phyloP scores from a whole-genome alignment of 305 asterid species.

The Ajuga reptans region DNA sequence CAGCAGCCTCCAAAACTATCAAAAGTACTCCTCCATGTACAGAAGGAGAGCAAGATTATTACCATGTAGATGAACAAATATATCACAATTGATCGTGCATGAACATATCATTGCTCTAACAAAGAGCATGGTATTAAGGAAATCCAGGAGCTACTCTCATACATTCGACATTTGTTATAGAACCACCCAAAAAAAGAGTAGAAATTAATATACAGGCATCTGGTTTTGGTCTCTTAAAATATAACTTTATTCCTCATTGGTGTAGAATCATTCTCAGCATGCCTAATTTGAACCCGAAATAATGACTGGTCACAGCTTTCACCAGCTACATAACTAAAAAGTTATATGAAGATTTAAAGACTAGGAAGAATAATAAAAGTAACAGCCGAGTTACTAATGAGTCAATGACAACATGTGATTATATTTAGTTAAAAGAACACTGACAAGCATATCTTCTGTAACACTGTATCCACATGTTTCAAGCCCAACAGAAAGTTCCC shows the following conservation, averaged over 20 bases:
- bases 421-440: not conserved
- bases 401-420: not conserved
- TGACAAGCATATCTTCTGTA: not conserved
- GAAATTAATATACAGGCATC: too few relatives aligned
- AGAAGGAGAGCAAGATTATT: too few relatives aligned
- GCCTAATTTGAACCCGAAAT: not conserved
- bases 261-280: slow-evolving; percentile 6
- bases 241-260: not conserved
- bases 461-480: not conserved
- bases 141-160: not conserved
- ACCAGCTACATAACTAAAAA: not conserved
- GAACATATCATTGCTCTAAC: not conserved
- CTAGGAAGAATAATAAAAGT: not conserved
- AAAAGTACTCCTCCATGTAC: too few relatives aligned
- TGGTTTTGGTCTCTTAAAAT: too few relatives aligned
- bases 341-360: not conserved
- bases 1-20: too few relatives aligned
- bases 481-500: too few relatives aligned
- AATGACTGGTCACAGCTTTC: not conserved
- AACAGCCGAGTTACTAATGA: not conserved
- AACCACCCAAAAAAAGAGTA: too few relatives aligned
- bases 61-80: not conserved
- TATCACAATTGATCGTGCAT: too few relatives aligned
- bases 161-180: not conserved
- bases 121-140: not conserved